Evolutionary conservation across 2,329 filamentous ascomycete genomes (phyloP).

Genomic region (Fusarium clavum): DNA sequence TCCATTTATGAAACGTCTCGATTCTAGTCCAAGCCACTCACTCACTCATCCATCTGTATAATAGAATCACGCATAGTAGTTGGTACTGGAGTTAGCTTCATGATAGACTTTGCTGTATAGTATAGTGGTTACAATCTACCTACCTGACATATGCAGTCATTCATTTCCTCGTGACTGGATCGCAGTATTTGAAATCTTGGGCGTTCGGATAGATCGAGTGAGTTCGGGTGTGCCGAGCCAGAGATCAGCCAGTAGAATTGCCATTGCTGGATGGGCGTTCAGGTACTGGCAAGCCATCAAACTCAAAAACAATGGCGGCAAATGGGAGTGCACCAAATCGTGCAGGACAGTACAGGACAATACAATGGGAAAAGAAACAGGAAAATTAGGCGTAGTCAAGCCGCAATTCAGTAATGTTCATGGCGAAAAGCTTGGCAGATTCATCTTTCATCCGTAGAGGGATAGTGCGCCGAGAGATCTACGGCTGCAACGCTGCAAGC

Average conservation of each 20-base stretch:
- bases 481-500: constrained; percentile 22
- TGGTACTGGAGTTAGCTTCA: constrained; percentile 11
- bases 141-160: background rate
- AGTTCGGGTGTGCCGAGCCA: constrained; percentile 11
- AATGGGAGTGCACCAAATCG: constrained; percentile 16
- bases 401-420: background rate
- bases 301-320: constrained; percentile 17
- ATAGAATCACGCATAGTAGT: constrained; percentile 13
- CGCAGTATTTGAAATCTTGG: constrained; percentile 7
- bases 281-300: constrained; percentile 30
- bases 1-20: constrained; percentile 20
- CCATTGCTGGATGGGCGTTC: constrained; percentile 1
- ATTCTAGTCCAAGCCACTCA: constrained; percentile 11
- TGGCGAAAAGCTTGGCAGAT: constrained; percentile 5
- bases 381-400: background rate
- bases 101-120: constrained; percentile 25
- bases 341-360: background rate
- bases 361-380: background rate
- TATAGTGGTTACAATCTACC: background rate
- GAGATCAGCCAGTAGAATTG: constrained; percentile 19
- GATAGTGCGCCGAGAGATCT: constrained; percentile 29
- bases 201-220: constrained; percentile 11
- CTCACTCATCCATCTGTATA: constrained; percentile 19
- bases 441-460: background rate
- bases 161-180: background rate